Conservation (phyloP, 192 early-diverging fungal species). For the Thamnidium elegans region DNA sequence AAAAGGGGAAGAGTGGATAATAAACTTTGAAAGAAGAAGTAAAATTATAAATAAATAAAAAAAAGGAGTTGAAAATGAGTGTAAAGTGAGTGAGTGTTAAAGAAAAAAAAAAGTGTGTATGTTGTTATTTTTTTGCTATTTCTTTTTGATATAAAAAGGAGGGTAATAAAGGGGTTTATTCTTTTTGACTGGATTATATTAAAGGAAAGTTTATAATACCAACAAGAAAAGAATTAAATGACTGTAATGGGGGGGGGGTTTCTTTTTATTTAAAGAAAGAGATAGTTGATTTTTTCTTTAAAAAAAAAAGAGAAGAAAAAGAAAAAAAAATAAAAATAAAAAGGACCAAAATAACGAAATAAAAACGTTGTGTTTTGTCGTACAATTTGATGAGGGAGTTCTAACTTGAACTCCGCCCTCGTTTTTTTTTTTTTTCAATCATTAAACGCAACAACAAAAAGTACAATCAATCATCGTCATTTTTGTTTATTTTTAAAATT, state of each 20-base stretch:
- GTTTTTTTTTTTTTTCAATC: too few species aligned
- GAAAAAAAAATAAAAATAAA: constrained; percentile 9
- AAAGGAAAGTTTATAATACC: neutral
- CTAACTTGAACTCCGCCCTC: too few species aligned
- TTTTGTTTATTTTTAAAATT: too few species aligned
- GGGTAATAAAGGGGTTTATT: neutral
- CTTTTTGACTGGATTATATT: neutral
- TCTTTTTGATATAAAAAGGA: neutral
- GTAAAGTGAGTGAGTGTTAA: too few species aligned
- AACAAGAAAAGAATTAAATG: neutral
- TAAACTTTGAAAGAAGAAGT: neutral
- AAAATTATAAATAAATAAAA: too few species aligned
- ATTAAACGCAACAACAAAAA: too few species aligned
- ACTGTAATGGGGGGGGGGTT: too few species aligned
- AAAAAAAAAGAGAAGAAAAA: constrained; percentile 6
- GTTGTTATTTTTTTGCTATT: neutral
- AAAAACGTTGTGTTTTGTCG: too few species aligned
- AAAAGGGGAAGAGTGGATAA: neutral
- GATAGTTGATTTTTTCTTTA: neutral
- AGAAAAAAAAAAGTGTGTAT: too few species aligned
- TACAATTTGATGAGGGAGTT: too few species aligned
- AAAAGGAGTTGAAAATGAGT: too few species aligned
- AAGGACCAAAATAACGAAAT: neutral
- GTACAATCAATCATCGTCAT: too few species aligned
- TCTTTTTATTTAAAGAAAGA: neutral